These are phyloP conservation scores for Microdochium paspali DNA, from an alignment of 2,329 filamentous ascomycete genomes.

Conservation along the genomic window DNA sequence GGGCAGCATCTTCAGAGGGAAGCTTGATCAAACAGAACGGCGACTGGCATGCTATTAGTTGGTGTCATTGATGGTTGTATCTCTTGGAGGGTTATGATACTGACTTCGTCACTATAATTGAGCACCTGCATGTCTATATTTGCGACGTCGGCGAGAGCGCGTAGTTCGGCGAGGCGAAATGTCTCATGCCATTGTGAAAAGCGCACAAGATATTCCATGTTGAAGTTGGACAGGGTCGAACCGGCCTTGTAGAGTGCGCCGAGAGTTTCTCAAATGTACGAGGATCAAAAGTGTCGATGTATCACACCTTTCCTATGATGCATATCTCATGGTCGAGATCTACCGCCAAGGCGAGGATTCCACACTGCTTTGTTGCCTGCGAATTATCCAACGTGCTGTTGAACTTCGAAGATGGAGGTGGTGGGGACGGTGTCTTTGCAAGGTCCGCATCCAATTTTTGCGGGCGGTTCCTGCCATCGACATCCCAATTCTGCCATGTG, in stretches of 20 bases:
- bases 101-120: slow-evolving; percentile 66
- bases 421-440: background rate
- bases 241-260: too few species aligned
- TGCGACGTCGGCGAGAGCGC: slow-evolving; percentile 65
- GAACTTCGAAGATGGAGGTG: too few species aligned
- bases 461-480: background rate
- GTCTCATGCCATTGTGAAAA: slow-evolving; percentile 84
- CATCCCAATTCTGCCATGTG: background rate
- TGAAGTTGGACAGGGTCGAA: background rate
- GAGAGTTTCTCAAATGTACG: too few species aligned
- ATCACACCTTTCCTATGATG: too few species aligned
- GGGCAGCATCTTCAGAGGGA: slow-evolving; percentile 54
- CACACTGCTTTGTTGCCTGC: too few species aligned
- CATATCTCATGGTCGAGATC: too few species aligned
- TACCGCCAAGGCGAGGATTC: too few species aligned
- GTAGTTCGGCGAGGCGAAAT: slow-evolving; percentile 79
- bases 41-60: slow-evolving; percentile 43
- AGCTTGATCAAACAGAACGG: slow-evolving; percentile 77
- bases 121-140: slow-evolving; percentile 61
- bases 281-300: too few species aligned
- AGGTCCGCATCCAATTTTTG: background rate
- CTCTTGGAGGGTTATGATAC: slow-evolving; percentile 20
- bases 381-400: too few species aligned
- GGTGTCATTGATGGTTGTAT: slow-evolving; percentile 6
- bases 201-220: slow-evolving; percentile 75